A percentile compares a stretch with the other conserved stretches of the same genome.
These are phyloP conservation scores for Orbilia quercus DNA, from an alignment of 2,329 filamentous ascomycete species.

Conservation along the genomic window DNA sequence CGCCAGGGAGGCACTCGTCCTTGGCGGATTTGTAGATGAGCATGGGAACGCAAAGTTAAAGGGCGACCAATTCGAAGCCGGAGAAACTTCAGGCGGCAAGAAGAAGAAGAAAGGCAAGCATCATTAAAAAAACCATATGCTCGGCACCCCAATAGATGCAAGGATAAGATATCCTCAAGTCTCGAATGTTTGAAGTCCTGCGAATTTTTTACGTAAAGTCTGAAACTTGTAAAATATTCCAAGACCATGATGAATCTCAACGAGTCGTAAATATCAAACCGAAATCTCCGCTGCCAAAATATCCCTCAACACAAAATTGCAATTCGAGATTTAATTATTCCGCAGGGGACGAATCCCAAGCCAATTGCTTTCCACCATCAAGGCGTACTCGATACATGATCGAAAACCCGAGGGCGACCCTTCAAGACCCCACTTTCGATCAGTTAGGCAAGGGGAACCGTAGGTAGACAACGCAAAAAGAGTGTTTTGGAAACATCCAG, in stretches of 20 bases:
- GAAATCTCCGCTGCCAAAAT: not conserved
- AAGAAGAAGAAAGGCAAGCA: slow-evolving; percentile 55
- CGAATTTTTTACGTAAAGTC: slow-evolving; percentile 6
- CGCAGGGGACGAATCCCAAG: not conserved
- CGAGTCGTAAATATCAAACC: slow-evolving; percentile 12
- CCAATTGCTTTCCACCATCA: slow-evolving; percentile 32
- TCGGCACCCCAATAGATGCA: not conserved
- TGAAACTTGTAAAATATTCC: slow-evolving; percentile 2
- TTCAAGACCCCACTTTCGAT: slow-evolving; percentile 6
- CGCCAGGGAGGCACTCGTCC: slow-evolving; percentile 45
- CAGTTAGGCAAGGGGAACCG: slow-evolving; percentile 33
- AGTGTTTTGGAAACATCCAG: not conserved
- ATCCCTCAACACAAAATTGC: not conserved
- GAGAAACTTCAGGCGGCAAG: slow-evolving; percentile 34
- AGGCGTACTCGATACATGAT: slow-evolving; percentile 38
- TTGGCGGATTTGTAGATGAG: slow-evolving; percentile 49
- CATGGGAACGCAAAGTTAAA: slow-evolving; percentile 46
- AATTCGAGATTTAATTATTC: too few species aligned
- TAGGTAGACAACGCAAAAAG: slow-evolving; percentile 47
- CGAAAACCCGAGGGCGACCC: slow-evolving; percentile 3
- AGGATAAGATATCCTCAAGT: not conserved
- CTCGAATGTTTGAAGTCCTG: not conserved
- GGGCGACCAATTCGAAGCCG: slow-evolving; percentile 27
- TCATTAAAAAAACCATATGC: slow-evolving; percentile 21
- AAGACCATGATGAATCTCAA: not conserved